phyloP scores from a whole-genome alignment of 2,329 filamentous ascomycete genomes.

The Exserohilum rostratum region DNA sequence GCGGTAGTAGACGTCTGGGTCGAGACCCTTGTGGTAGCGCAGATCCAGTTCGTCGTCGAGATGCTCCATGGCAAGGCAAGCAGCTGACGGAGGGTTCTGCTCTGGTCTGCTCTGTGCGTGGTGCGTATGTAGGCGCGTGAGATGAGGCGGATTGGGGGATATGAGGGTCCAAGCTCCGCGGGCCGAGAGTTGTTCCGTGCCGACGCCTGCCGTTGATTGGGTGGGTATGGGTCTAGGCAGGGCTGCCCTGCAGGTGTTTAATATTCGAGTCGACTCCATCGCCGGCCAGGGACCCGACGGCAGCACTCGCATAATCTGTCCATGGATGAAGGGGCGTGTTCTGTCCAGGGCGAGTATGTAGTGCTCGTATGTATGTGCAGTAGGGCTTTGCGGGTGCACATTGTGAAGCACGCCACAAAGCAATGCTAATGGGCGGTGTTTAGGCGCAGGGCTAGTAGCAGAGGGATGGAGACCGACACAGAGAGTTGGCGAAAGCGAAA shows the following conservation, averaged over 20 bases:
- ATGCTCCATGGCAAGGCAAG: conserved; percentile 29
- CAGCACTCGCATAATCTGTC: conserved; percentile 1
- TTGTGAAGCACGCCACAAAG: too few species aligned
- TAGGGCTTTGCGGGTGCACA: too few species aligned
- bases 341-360: neutral
- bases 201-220: conserved; percentile 1
- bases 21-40: conserved; percentile 34
- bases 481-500: too few species aligned
- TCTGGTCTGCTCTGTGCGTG: conserved; percentile 7
- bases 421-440: too few species aligned
- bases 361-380: too few species aligned
- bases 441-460: too few species aligned
- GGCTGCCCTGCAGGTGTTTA: conserved; percentile 11
- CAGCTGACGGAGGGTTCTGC: conserved; percentile 3
- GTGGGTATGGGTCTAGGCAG: neutral
- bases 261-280: conserved; percentile 1
- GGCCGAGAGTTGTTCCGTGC: conserved; percentile 1
- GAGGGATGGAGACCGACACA: too few species aligned
- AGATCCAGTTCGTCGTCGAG: conserved; percentile 43
- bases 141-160: neutral
- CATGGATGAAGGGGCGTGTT: neutral
- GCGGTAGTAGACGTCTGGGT: conserved; percentile 43
- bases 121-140: conserved; percentile 4
- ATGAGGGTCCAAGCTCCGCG: neutral
- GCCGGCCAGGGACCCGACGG: conserved; percentile 3